Percentiles rank a stretch among this genome's conserved stretches.
These are phyloP conservation scores for Linderniella brevidens DNA, from an alignment of 257 asterid genomes.

Conservation along the genomic window DNA sequence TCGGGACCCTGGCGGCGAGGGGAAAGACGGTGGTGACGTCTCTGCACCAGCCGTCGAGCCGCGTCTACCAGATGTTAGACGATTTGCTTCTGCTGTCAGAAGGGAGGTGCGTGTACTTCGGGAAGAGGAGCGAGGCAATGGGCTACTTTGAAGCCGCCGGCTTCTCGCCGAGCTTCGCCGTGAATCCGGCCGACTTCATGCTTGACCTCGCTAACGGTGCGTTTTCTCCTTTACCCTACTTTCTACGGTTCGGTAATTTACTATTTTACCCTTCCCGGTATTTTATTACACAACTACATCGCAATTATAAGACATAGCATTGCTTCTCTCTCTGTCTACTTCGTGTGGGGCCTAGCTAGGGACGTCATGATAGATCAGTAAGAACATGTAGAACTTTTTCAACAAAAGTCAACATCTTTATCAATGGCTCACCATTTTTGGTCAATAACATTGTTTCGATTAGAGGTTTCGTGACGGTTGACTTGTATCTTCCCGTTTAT, in stretches of 20 bases:
- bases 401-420: too few relatives aligned
- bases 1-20: constrained; percentile 43
- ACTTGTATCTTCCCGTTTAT: too few relatives aligned
- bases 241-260: neutral
- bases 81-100: constrained; percentile 62
- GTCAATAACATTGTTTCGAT: too few relatives aligned
- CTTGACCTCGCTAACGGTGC: constrained; percentile 98
- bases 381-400: too few relatives aligned
- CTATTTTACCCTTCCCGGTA: too few relatives aligned
- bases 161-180: constrained; percentile 53
- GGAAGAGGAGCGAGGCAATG: constrained; percentile 56
- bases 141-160: constrained; percentile 60
- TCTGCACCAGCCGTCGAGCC: constrained; percentile 92
- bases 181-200: constrained; percentile 97
- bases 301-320: too few relatives aligned
- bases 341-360: too few relatives aligned
- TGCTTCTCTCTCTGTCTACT: too few relatives aligned
- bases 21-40: constrained; percentile 81
- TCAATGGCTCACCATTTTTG: too few relatives aligned
- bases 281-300: too few relatives aligned
- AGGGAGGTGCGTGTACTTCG: constrained; percentile 64
- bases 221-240: constrained; percentile 8
- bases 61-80: constrained; percentile 60
- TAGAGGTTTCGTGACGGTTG: too few relatives aligned
- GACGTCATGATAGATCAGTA: too few relatives aligned